Base-by-base conservation (phyloP, 352 stramenopile species). In the Globisporangium apiculatum region DNA sequence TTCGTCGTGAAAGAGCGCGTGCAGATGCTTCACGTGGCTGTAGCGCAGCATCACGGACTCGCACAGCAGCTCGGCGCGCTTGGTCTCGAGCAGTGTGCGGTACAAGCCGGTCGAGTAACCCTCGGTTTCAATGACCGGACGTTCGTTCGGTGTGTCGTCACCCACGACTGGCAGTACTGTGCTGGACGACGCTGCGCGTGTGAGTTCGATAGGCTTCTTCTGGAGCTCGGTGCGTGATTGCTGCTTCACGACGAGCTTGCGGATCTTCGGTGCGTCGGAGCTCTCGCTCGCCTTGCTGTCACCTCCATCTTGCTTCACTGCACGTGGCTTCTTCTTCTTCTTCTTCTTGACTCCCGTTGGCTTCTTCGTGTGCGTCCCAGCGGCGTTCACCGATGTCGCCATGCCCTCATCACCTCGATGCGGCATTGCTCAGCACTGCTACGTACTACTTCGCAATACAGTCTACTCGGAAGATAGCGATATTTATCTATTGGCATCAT, bases 11-110 rank as follows among this genome's bases (percentile, higher is more conserved):
- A 87, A 89, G 6, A 79, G 51, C 9, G 58, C 58, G 3, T 56
- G 53, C 24, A 89, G 61, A 47, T 61, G 52, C 2, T 62, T 57
- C 15, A 89, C 57, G 17, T 89, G 62, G 35, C 60, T 61, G 17
- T 75, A 78, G 41, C 62, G 55, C 37, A 89, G 73, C 5, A 54
- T 67, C 17, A 87, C 64, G 0, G 76, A 84, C 10, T 66, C 61
- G 47, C 79, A 89, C n/a, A 87, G 57, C 38, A 68, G 67, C 51
- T 87, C 79, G 2, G 68, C 73, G 10, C 55, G 58, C 35, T 68
- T 73, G 15, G 72, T 85, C 40, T 86, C 70, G 36, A 89, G 65
- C 40, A 89, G 57, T 0, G 82, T 47, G 0, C 66, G 62, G 41
- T 82, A 89, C n/a, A 67, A 57, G 0, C 75, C 78, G 8, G 69